Evolutionary conservation across 2,329 filamentous ascomycete species (phyloP).

Genomic region (Nemania sp.): DNA sequence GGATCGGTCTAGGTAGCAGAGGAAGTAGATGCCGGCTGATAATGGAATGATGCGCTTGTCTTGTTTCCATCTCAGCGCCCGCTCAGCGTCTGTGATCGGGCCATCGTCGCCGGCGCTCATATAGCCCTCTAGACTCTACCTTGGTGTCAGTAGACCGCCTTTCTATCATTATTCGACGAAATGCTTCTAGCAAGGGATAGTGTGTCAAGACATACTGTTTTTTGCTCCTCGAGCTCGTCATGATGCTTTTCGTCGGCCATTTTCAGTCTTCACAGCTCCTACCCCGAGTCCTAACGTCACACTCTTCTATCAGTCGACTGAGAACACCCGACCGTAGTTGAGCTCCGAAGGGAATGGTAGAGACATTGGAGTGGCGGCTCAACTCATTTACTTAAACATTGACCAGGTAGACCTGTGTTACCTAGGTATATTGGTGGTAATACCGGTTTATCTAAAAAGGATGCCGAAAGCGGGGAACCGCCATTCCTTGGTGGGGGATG

Average conservation of each 20-base stretch:
- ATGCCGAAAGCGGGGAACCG: slow-evolving; percentile 25
- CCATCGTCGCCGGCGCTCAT: slow-evolving; percentile 30
- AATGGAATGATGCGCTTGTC: slow-evolving; percentile 66
- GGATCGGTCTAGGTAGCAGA: slow-evolving; percentile 67
- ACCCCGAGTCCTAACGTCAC: neutral
- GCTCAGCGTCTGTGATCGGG: slow-evolving; percentile 48
- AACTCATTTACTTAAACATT: slow-evolving; percentile 1
- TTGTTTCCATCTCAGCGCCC: slow-evolving; percentile 56
- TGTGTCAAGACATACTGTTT: slow-evolving; percentile 12
- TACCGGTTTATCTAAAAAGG: slow-evolving; percentile 9
- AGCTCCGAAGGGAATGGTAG: neutral
- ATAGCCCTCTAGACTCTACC: slow-evolving; percentile 35
- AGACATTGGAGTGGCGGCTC: slow-evolving; percentile 1
- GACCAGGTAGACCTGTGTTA: neutral
- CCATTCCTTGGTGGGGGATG: slow-evolving; percentile 8
- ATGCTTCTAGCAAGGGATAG: neutral
- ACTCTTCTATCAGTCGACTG: neutral
- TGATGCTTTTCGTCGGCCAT: slow-evolving; percentile 29
- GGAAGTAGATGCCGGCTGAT: slow-evolving; percentile 64
- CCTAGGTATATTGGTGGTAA: neutral
- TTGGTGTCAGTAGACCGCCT: slow-evolving; percentile 19
- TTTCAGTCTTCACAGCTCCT: neutral
- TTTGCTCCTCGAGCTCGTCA: slow-evolving; percentile 35
- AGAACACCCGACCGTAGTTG: neutral
- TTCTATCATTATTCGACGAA: neutral